A percentile compares a stretch with the other conserved stretches of the same genome.
Conservation (phyloP, 129 eudicot genomes). For the Glebionis coronaria region DNA sequence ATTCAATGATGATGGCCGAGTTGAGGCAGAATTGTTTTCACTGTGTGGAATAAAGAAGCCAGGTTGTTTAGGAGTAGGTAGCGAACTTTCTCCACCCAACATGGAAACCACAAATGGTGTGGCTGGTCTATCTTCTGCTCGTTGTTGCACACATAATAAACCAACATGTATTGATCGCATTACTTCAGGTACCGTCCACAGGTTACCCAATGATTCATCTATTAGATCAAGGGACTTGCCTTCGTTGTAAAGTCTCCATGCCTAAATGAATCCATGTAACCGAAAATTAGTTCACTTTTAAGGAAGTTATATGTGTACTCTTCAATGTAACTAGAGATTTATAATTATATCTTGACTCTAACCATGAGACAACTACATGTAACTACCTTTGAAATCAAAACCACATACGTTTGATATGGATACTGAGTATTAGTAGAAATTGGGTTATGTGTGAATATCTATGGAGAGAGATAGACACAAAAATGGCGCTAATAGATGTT, state of each 20-base stretch:
- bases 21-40: not conserved
- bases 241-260: constrained; percentile 41
- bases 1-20: not conserved
- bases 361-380: too few species aligned
- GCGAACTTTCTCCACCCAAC: constrained; percentile 33
- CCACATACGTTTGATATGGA: not conserved
- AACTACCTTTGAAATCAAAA: not conserved
- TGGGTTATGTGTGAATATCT: too few species aligned
- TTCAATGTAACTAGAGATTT: not conserved
- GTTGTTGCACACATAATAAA: constrained; percentile 44
- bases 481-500: too few species aligned
- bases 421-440: too few species aligned
- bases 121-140: constrained; percentile 43
- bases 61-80: constrained; percentile 36
- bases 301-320: not conserved
- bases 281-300: not conserved
- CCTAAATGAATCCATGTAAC: constrained; percentile 18
- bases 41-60: constrained; percentile 25
- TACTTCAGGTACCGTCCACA: constrained; percentile 18
- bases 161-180: constrained; percentile 32
- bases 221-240: constrained; percentile 34
- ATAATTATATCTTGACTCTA: too few species aligned
- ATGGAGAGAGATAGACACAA: too few species aligned
- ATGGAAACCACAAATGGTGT: constrained; percentile 31
- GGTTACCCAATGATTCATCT: constrained; percentile 5